These are phyloP conservation scores for Nakazawaea siamensis DNA, from an alignment of 805 yeast genomes.

Conservation along the genomic window DNA sequence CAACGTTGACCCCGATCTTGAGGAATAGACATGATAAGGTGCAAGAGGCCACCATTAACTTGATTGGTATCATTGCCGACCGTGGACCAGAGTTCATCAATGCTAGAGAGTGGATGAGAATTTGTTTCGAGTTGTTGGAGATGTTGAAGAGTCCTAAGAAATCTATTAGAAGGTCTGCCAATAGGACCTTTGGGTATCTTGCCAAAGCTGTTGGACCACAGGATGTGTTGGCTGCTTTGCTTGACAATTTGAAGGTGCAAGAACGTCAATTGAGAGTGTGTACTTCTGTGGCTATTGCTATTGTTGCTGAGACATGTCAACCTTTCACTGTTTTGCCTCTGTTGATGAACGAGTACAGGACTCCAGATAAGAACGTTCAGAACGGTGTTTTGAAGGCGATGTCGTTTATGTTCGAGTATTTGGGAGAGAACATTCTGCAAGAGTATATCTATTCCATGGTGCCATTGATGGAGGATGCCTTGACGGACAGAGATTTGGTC, in stretches of 20 bases:
- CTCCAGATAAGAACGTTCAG: conserved; percentile 88
- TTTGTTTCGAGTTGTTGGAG: conserved; percentile 84
- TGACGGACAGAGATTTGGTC: conserved; percentile 83
- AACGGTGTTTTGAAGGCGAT: conserved; percentile 90
- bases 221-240: conserved; percentile 76
- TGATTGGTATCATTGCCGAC: conserved; percentile 78
- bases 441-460: conserved; percentile 78
- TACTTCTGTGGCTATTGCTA: conserved; percentile 96
- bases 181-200: conserved; percentile 83
- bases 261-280: conserved; percentile 95
- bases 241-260: conserved; percentile 82
- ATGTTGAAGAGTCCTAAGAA: conserved; percentile 77
- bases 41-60: conserved; percentile 69
- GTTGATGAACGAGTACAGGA: conserved; percentile 87
- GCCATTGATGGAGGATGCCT: conserved; percentile 80
- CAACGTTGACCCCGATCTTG: conserved; percentile 85
- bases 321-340: conserved; percentile 95
- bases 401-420: conserved; percentile 87
- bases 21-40: conserved; percentile 87
- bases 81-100: conserved; percentile 74
- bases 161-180: conserved; percentile 75
- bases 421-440: conserved; percentile 60
- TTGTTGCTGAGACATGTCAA: conserved; percentile 87
- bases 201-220: conserved; percentile 94
- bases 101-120: conserved; percentile 96